Base-by-base conservation (phyloP, 1,139 yeast species). In the Geotrichum fermentans region DNA sequence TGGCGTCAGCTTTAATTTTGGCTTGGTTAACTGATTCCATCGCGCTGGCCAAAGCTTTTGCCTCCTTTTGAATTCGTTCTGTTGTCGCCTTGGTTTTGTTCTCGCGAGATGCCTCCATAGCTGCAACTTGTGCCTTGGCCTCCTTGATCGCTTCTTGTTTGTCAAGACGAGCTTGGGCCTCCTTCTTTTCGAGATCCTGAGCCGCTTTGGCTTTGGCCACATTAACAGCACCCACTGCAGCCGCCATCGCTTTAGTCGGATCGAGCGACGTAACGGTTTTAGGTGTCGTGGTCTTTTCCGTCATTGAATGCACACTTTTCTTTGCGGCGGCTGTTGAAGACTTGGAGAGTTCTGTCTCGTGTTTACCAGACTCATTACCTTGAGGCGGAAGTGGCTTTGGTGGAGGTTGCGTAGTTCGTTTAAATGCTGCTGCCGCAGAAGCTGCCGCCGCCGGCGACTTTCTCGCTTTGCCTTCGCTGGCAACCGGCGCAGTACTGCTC, bases 381-480 rank as follows among this genome's bases (percentile, higher is more conserved):
- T 24, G 28, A 6, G 28, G 14, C 14, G 40, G 40, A 7, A 18
- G 28, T 3, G 40, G 13, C n/a, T 18, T 18, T 20, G 40, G 7
- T 28, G 10, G 20, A 4, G 42, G 17, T 14, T 21, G n/a, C n/a
- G n/a, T n/a, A n/a, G n/a, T 26, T 4, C 35, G 34, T 21, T 40
- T 40, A 22, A 36, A 42, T 11, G 45, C 40, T 4, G 40, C 45
- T 11, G 45, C 40, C 10, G 40, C 45, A 10, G 45, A 36, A n/a
- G 45, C 45, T 3, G 40, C 33, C 3, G 45, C 45, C n/a, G 40
- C 33, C 2, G 45, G 38, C 10, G 28, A 24, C 10, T 24, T 24
- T 10, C 28, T 6, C 28, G 28, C 10, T 6, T 6, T 24, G 28
- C 28, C 28, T n/a, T n/a, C n/a, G 10, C 8, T 24, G 28, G 28